phyloP scores from a whole-genome alignment of 805 yeast genomes.

The Debaryomyces castellii region DNA sequence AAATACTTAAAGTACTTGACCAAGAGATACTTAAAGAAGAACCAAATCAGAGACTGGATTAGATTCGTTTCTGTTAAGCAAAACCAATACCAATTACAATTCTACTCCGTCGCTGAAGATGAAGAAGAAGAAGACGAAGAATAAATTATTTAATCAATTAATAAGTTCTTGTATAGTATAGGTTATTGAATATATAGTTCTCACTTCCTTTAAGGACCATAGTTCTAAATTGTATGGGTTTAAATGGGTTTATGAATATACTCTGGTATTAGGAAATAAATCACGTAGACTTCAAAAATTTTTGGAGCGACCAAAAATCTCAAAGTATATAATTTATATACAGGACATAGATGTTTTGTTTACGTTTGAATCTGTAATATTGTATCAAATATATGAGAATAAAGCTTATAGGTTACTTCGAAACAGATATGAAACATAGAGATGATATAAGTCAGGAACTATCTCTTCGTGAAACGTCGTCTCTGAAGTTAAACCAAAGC shows the following conservation, averaged over 20 bases:
- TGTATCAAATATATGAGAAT: neutral
- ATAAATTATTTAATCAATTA: conserved; percentile 42
- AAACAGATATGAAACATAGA: neutral
- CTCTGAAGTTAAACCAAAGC: neutral
- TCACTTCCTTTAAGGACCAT: neutral
- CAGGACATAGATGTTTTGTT: neutral
- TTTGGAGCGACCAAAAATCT: no score
- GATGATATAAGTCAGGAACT: neutral
- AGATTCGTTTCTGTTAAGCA: conserved; percentile 96
- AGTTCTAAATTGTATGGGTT: conserved; percentile 2
- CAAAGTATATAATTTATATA: neutral
- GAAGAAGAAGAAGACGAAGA: conserved; percentile 93
- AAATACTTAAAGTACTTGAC: conserved; percentile 99
- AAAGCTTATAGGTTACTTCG: neutral
- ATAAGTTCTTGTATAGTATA: conserved; percentile 1
- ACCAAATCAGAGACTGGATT: conserved; percentile 99
- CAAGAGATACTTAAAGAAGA: conserved; percentile 99
- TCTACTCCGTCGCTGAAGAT: conserved; percentile 95
- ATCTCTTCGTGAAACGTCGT: neutral
- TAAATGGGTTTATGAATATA: conserved; percentile 1
- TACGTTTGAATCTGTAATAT: neutral
- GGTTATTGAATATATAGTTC: conserved; percentile 2
- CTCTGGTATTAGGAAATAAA: neutral
- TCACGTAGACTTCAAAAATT: no score
- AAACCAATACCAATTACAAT: conserved; percentile 95